Evolutionary conservation across 768 basidiomycete species (phyloP).

Genomic region (Flagelloscypha sp.): DNA sequence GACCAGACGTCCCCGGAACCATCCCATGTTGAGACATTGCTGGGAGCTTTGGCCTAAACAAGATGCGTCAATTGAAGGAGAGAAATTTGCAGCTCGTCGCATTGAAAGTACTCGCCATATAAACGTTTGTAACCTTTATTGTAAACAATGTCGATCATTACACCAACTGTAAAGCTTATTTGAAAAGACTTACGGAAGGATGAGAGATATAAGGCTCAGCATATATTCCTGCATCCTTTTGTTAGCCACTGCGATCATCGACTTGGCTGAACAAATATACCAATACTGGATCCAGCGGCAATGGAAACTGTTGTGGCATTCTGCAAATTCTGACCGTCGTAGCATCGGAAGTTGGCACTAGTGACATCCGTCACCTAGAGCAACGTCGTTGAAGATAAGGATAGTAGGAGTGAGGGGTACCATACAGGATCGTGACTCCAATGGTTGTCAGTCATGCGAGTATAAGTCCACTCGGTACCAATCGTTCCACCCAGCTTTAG

Average conservation of each 20-base stretch:
- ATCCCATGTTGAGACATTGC: conserved; percentile 9
- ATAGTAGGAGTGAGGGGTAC: not conserved
- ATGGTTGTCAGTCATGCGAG: conserved; percentile 1
- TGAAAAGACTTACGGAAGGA: conserved; percentile 5
- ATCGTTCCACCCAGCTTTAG: conserved; percentile 12
- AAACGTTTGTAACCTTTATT: conserved; percentile 28
- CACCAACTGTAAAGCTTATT: not conserved
- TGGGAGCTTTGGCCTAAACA: conserved; percentile 5
- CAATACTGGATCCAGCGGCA: conserved; percentile 9
- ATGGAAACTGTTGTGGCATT: conserved; percentile 5
- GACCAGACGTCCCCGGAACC: conserved; percentile 15
- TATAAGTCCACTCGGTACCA: not conserved
- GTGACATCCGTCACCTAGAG: conserved; percentile 8
- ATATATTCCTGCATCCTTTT: conserved; percentile 37
- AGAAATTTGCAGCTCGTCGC: not conserved
- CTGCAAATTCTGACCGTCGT: conserved; percentile 1
- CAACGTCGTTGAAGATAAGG: not conserved
- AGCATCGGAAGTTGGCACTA: conserved; percentile 10
- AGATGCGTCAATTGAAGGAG: conserved; percentile 3
- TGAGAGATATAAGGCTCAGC: conserved; percentile 20
- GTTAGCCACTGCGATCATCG: too few species aligned
- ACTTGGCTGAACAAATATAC: conserved; percentile 8
- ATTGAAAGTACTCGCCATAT: conserved; percentile 18
- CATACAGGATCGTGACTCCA: conserved; percentile 11
- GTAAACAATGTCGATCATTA: not conserved